Percentiles rank a stretch among this genome's conserved stretches.
These are phyloP conservation scores for Boletus sensibilis DNA, from an alignment of 768 basidiomycete genomes.

Conservation along the genomic window DNA sequence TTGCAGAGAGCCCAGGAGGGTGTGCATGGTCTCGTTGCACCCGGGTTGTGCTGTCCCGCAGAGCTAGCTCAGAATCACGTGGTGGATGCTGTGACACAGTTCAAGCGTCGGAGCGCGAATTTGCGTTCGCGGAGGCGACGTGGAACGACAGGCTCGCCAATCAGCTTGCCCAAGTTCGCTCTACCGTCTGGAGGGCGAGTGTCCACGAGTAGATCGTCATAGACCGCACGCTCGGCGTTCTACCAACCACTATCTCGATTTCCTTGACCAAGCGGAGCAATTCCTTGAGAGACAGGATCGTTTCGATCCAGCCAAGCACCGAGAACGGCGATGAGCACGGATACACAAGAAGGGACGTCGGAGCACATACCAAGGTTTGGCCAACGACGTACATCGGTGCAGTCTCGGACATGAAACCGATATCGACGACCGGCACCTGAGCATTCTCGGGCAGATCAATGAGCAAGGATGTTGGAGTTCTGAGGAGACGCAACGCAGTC, in stretches of 20 bases:
- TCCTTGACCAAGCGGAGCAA: slow-evolving; percentile 67
- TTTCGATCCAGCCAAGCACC: slow-evolving; percentile 52
- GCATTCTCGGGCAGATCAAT: slow-evolving; percentile 21
- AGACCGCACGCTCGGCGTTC: slow-evolving; percentile 77
- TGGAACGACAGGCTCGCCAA: slow-evolving; percentile 24
- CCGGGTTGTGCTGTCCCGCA: no score
- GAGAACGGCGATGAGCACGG: neutral
- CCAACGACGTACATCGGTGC: slow-evolving; percentile 93
- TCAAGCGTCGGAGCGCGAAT: neutral
- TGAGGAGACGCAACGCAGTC: slow-evolving; percentile 68
- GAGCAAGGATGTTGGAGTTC: slow-evolving; percentile 41
- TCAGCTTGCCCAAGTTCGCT: slow-evolving; percentile 33
- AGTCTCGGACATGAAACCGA: slow-evolving; percentile 93
- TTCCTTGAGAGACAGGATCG: slow-evolving; percentile 55
- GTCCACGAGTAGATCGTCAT: slow-evolving; percentile 60
- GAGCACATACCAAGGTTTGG: slow-evolving; percentile 66
- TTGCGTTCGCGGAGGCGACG: neutral
- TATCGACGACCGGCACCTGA: slow-evolving; percentile 54
- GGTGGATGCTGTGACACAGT: neutral
- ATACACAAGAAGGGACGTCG: neutral
- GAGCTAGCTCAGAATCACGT: neutral
- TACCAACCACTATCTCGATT: slow-evolving; percentile 74
- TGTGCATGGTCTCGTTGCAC: no score
- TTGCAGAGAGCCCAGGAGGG: no score
- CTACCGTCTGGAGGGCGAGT: slow-evolving; percentile 45